Evolutionary conservation across 192 early-diverging fungal species (phyloP).

Genomic region (Coemansia sp.): DNA sequence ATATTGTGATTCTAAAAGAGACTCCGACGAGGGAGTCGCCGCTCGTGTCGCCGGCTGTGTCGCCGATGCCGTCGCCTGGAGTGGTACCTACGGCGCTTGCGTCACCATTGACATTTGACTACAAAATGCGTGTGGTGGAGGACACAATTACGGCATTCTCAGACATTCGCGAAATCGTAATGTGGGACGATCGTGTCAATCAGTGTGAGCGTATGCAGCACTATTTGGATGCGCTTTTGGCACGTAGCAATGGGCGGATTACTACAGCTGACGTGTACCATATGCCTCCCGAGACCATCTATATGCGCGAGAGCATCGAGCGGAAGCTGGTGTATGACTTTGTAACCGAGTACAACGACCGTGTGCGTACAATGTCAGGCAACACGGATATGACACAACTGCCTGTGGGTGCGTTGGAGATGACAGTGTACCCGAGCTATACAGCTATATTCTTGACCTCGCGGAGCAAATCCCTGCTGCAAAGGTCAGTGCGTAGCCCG

Average conservation of each 20-base stretch:
- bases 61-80: conserved; percentile 3
- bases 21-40: conserved; percentile 40
- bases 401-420: conserved; percentile 28
- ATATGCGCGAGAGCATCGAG: conserved; percentile 43
- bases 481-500: conserved; percentile 34
- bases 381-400: conserved; percentile 5
- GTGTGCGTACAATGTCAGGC: conserved; percentile 12
- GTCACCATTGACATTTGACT: conserved; percentile 59
- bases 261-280: conserved; percentile 31
- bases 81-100: conserved; percentile 17
- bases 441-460: conserved; percentile 25
- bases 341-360: conserved; percentile 44
- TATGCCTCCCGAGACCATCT: conserved; percentile 46
- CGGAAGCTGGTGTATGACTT: conserved; percentile 28
- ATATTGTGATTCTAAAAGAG: conserved; percentile 59
- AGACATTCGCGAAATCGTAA: conserved; percentile 41
- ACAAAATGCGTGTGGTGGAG: conserved; percentile 61
- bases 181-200: conserved; percentile 62
- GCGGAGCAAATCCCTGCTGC: conserved; percentile 16
- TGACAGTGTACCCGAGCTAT: conserved; percentile 16
- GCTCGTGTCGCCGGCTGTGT: conserved; percentile 13
- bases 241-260: conserved; percentile 29
- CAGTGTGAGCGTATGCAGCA: conserved; percentile 52
- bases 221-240: conserved; percentile 37
- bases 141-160: conserved; percentile 56